A percentile compares a stretch with the other conserved stretches of the same genome.
phyloP scores from a whole-genome alignment of 108 stramenopile genomes.

The Nitzschia palea region DNA sequence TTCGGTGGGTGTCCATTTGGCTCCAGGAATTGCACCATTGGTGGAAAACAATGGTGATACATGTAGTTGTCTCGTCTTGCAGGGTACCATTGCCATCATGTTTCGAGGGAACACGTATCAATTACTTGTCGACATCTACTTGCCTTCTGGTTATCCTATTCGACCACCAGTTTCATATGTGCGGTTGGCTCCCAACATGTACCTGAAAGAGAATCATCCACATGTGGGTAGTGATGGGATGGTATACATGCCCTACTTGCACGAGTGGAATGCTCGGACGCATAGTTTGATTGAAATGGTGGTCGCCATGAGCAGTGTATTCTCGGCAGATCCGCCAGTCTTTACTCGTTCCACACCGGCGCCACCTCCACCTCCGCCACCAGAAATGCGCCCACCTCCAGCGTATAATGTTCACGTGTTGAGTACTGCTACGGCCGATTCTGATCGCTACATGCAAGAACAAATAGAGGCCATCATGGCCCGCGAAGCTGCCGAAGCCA shows the following conservation, averaged over 20 bases:
- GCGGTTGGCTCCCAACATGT: conserved; percentile 75
- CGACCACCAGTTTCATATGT: conserved; percentile 86
- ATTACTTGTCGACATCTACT: conserved; percentile 90
- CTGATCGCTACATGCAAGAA: conserved; percentile 35
- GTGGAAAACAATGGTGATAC: conserved; percentile 65
- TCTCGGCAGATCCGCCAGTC: conserved; percentile 93
- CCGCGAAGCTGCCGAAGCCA: conserved; percentile 53
- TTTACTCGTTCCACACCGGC: conserved; percentile 61
- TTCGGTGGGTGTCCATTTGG: conserved; percentile 56
- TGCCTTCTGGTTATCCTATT: conserved; percentile 84
- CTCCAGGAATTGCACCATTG: conserved; percentile 60
- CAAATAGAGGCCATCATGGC: conserved; percentile 41
- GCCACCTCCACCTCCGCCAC: conserved; percentile 28
- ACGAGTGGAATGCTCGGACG: conserved; percentile 78
- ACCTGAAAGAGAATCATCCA: conserved; percentile 84
- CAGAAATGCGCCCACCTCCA: conserved; percentile 5
- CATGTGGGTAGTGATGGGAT: conserved; percentile 86
- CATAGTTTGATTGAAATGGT: conserved; percentile 81
- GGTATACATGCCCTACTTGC: conserved; percentile 94
- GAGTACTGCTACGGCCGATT: not conserved
- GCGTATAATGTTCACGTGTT: not conserved
- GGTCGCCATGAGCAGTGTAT: conserved; percentile 82
- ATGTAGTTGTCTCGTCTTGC: conserved; percentile 56
- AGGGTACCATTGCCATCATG: conserved; percentile 90
- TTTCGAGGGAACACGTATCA: conserved; percentile 88